Conservation (phyloP, 768 basidiomycete genomes). For the Galerina sulciceps region DNA sequence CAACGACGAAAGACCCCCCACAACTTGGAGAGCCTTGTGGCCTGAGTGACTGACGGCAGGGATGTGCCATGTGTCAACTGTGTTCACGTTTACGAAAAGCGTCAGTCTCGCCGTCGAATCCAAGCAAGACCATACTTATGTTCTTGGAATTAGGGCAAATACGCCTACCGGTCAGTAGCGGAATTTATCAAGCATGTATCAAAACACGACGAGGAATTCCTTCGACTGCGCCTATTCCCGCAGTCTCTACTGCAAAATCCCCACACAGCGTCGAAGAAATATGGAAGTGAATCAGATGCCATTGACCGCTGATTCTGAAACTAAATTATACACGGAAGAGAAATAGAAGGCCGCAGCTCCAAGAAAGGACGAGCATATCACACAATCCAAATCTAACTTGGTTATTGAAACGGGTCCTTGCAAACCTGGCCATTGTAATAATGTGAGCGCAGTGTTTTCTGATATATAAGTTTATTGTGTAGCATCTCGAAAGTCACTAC, state of each 20-base stretch:
- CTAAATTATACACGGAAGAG: too few species aligned
- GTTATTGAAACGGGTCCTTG: not conserved
- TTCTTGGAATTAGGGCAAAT: conserved; percentile 48
- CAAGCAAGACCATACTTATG: not conserved
- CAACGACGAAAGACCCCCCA: conserved; percentile 47
- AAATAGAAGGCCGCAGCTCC: too few species aligned
- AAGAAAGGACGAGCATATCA: too few species aligned
- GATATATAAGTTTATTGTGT: not conserved
- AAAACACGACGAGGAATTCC: conserved; percentile 34
- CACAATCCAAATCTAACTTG: too few species aligned
- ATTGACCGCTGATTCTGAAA: too few species aligned
- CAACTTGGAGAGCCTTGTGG: conserved; percentile 45
- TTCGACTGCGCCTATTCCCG: conserved; percentile 52
- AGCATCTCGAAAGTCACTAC: conserved; percentile 24
- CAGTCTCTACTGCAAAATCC: conserved; percentile 31
- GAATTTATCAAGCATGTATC: conserved; percentile 62
- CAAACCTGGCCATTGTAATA: not conserved
- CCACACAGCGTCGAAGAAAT: not conserved
- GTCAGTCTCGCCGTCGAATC: conserved; percentile 34
- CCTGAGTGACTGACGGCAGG: conserved; percentile 36
- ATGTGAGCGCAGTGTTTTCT: not conserved
- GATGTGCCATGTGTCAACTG: conserved; percentile 76
- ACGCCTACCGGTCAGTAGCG: conserved; percentile 61
- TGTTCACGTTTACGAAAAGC: conserved; percentile 68
- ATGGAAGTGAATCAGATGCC: not conserved